Conservation (phyloP, 768 basidiomycete genomes). For the Candolleomyces aberdarensis region DNA sequence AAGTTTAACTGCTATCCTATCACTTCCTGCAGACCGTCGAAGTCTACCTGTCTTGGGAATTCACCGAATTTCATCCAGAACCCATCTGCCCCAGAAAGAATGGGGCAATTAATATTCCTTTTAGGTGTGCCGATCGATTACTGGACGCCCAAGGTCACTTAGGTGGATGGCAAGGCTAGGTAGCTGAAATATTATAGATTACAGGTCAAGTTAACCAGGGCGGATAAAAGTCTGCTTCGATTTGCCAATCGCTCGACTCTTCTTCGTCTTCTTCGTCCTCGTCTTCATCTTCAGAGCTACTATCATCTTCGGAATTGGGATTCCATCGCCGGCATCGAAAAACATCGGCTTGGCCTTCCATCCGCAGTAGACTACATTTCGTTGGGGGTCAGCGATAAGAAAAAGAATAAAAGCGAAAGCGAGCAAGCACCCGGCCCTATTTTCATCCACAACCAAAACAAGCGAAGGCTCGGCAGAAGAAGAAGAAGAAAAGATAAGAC, state of each 20-base stretch:
- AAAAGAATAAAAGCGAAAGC: too few relatives aligned
- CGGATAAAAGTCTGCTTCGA: neutral
- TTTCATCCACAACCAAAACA: neutral
- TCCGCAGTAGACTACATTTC: constrained; percentile 48
- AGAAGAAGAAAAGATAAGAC: constrained; percentile 16
- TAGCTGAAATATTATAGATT: too few relatives aligned
- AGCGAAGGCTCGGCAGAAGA: constrained; percentile 5
- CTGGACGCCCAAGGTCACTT: too few relatives aligned
- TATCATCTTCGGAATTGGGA: constrained; percentile 17
- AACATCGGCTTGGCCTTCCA: constrained; percentile 56
- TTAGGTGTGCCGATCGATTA: neutral
- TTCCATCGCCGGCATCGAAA: constrained; percentile 45
- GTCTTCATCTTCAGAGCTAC: constrained; percentile 21
- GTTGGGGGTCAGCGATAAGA: too few relatives aligned
- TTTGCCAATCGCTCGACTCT: constrained; percentile 9
- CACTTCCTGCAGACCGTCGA: too few relatives aligned
- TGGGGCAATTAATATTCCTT: neutral
- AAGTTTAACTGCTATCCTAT: too few relatives aligned
- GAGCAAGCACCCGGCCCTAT: too few relatives aligned
- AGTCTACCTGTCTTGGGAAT: neutral
- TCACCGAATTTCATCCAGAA: neutral
- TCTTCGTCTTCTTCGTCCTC: constrained; percentile 22
- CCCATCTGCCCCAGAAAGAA: neutral
- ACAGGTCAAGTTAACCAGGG: too few relatives aligned
- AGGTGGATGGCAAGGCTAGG: too few relatives aligned